Percentiles rank a stretch among this genome's conserved stretches.
These are phyloP conservation scores for Myriosclerotinia duriaeana DNA, from an alignment of 2,329 filamentous ascomycete genomes.

Conservation along the genomic window DNA sequence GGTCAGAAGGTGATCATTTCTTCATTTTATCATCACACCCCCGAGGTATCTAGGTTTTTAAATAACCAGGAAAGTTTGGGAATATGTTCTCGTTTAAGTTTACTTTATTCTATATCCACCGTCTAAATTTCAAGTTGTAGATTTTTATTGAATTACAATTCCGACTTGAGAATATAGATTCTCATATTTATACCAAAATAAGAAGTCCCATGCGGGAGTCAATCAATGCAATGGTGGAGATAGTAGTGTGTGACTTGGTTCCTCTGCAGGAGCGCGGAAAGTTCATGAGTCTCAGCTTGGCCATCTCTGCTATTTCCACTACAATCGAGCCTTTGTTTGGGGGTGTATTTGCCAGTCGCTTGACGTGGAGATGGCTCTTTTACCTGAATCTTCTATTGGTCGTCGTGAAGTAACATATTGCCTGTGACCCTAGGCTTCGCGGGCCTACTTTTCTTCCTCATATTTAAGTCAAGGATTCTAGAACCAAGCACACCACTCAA, in stretches of 20 bases:
- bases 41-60: too few species aligned
- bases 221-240: conserved; percentile 47
- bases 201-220: too few species aligned
- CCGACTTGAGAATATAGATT: too few species aligned
- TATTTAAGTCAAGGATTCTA: conserved; percentile 9
- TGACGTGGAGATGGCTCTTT: conserved; percentile 43
- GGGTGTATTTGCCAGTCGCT: conserved; percentile 44
- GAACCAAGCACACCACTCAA: conserved; percentile 23
- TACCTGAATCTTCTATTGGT: conserved; percentile 29
- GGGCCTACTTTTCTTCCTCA: conserved; percentile 42
- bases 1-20: too few species aligned
- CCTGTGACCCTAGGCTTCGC: conserved; percentile 41
- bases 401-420: conserved; percentile 25
- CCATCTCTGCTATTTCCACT: conserved; percentile 29
- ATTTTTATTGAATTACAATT: too few species aligned
- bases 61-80: too few species aligned
- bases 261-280: conserved; percentile 49
- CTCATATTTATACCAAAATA: too few species aligned
- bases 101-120: too few species aligned
- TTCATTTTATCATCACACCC: too few species aligned
- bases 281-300: conserved; percentile 45
- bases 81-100: too few species aligned
- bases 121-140: too few species aligned
- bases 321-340: conserved; percentile 44
- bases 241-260: conserved; percentile 53